phyloP scores from a whole-genome alignment of 2,329 filamentous ascomycete species.

The Rhynchosporium graminicola region DNA sequence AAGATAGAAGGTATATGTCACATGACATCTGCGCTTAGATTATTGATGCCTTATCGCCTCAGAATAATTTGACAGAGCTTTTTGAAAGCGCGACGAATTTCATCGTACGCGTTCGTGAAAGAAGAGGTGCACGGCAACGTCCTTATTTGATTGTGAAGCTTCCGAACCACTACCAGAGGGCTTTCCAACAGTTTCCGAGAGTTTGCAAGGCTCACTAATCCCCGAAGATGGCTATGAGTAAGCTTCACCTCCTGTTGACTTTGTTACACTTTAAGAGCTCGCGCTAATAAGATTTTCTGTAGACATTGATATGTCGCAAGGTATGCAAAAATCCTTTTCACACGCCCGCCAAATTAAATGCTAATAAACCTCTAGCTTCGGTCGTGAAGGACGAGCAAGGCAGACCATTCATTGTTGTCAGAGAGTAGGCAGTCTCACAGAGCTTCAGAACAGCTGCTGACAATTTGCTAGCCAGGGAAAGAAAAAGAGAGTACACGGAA shows the following conservation, averaged over 20 bases:
- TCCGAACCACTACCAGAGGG: constrained; percentile 1
- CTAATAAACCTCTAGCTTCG: constrained; percentile 50
- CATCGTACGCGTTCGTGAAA: constrained; percentile 16
- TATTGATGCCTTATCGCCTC: constrained; percentile 24
- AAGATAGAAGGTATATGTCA: neutral
- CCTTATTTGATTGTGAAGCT: constrained; percentile 8
- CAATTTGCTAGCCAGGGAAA: constrained; percentile 73
- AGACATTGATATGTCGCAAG: constrained; percentile 85
- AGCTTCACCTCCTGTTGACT: constrained; percentile 38
- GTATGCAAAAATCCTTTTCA: constrained; percentile 51
- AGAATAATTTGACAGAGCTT: constrained; percentile 16
- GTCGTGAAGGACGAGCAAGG: constrained; percentile 97
- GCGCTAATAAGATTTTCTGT: constrained; percentile 34
- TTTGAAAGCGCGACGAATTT: constrained; percentile 17
- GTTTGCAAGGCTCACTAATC: constrained; percentile 26
- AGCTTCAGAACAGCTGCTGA: constrained; percentile 32
- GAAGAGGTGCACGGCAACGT: constrained; percentile 2
- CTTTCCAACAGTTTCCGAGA: constrained; percentile 16
- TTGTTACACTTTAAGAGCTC: constrained; percentile 21
- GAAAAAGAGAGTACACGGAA: constrained; percentile 96
- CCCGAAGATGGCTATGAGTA: constrained; percentile 61
- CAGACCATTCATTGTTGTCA: constrained; percentile 94
- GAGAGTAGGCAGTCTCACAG: constrained; percentile 69
- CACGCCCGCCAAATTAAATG: constrained; percentile 1
- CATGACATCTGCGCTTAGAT: constrained; percentile 3